Conservation (phyloP, 148 eudicot species). For the Talinum fruticosum region DNA sequence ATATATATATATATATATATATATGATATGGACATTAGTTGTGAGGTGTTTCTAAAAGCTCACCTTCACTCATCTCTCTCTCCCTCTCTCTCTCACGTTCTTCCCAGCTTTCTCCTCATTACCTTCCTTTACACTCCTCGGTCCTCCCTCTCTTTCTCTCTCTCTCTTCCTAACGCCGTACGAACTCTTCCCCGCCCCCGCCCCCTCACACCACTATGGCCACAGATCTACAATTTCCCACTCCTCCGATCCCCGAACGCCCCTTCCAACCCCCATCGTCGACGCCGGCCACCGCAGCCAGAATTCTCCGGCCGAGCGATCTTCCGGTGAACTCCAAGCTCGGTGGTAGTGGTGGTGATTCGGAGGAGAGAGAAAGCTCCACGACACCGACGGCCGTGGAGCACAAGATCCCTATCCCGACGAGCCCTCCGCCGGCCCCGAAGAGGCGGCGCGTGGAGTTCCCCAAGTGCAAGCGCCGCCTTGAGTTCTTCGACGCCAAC, state of each 20-base stretch:
- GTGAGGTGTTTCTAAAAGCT: neutral
- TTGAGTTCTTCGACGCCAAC: conserved; percentile 13
- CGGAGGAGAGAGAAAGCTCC: neutral
- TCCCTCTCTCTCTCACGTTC: neutral
- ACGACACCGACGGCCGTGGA: conserved; percentile 23
- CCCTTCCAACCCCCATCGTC: neutral
- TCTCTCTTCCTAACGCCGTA: neutral
- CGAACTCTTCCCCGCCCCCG: neutral
- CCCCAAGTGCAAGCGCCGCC: conserved; percentile 19
- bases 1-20: no score
- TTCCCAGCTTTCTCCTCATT: neutral
- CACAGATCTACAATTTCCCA: neutral
- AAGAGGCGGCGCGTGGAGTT: conserved; percentile 18
- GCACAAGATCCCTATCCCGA: conserved; percentile 22
- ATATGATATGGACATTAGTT: no score
- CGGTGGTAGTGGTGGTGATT: neutral
- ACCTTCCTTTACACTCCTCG: neutral
- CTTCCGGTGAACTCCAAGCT: neutral
- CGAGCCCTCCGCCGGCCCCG: conserved; percentile 29
- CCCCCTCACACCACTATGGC: neutral
- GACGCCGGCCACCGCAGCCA: neutral
- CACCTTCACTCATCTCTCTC: neutral
- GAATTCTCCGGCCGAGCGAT: neutral
- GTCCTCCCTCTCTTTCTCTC: neutral
- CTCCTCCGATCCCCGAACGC: no score